A percentile compares a stretch with the other conserved stretches of the same genome.
phyloP scores from a whole-genome alignment of 192 early-diverging fungal genomes.

The Entomortierella chlamydospora region DNA sequence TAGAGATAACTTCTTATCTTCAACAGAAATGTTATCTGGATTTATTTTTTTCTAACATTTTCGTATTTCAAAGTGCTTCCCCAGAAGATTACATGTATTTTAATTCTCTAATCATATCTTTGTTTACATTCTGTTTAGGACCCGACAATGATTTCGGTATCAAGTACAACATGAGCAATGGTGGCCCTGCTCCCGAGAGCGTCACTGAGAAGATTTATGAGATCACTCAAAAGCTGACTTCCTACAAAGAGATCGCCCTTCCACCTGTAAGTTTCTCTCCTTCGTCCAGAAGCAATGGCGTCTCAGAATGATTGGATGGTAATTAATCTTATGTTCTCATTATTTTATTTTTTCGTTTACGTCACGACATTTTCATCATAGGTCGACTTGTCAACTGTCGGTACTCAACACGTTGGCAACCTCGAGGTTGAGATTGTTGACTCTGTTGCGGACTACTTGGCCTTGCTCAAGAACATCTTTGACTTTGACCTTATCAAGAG shows the following conservation, averaged over 20 bases:
- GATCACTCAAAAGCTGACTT: slow-evolving; percentile 77
- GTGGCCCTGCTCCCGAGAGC: slow-evolving; percentile 95
- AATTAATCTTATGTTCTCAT: too few relatives aligned
- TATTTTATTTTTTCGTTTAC: neutral
- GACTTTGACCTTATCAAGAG: slow-evolving; percentile 88
- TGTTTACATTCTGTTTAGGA: slow-evolving; percentile 48
- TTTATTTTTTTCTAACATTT: neutral
- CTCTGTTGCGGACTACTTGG: slow-evolving; percentile 89
- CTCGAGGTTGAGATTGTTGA: slow-evolving; percentile 90
- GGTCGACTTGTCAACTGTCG: slow-evolving; percentile 81
- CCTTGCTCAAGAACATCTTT: slow-evolving; percentile 89
- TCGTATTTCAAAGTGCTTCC: too few relatives aligned
- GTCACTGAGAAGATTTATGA: slow-evolving; percentile 94
- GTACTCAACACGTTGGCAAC: slow-evolving; percentile 68
- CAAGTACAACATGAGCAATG: slow-evolving; percentile 97
- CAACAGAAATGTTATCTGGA: too few relatives aligned
- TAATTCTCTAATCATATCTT: neutral
- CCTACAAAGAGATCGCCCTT: slow-evolving; percentile 71
- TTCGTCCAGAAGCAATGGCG: neutral
- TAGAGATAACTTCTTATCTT: too few relatives aligned
- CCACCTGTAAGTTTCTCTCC: slow-evolving; percentile 61
- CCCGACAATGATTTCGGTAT: slow-evolving; percentile 98
- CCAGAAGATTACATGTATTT: too few relatives aligned
- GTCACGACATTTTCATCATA: neutral
- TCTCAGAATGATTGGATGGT: slow-evolving; percentile 32